Evolutionary conservation across 768 basidiomycete genomes (phyloP).

Genomic region (Trametes villosa): DNA sequence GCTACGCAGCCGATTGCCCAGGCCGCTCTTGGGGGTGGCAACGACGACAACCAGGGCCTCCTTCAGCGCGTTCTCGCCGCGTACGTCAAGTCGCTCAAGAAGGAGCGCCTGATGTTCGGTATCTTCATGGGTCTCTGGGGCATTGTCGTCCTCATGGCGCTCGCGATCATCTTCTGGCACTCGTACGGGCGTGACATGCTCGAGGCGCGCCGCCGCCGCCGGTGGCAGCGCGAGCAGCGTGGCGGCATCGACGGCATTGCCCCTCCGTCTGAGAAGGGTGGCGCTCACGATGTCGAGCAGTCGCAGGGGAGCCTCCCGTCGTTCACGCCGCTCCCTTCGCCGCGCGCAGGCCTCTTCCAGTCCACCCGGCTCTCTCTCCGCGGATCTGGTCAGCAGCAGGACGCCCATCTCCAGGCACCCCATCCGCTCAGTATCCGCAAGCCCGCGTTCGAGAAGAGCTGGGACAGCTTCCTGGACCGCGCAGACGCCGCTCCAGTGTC

Average conservation of each 20-base stretch:
- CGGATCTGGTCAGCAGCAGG: background rate
- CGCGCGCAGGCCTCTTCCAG: slow-evolving; percentile 32
- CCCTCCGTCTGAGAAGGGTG: slow-evolving; percentile 21
- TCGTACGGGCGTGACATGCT: slow-evolving; percentile 56
- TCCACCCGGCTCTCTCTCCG: slow-evolving; percentile 41
- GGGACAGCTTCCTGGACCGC: slow-evolving; percentile 49
- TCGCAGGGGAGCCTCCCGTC: slow-evolving; percentile 32
- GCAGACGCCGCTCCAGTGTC: slow-evolving; percentile 26
- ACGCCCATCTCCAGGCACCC: background rate
- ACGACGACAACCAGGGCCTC: slow-evolving; percentile 58
- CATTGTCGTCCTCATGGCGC: slow-evolving; percentile 80
- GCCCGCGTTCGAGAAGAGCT: slow-evolving; percentile 45
- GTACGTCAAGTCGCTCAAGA: slow-evolving; percentile 73
- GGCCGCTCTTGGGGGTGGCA: slow-evolving; percentile 73
- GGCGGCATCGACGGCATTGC: slow-evolving; percentile 49
- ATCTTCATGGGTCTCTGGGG: slow-evolving; percentile 87
- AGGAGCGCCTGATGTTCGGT: slow-evolving; percentile 82
- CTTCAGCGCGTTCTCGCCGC: slow-evolving; percentile 72
- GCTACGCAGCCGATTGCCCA: slow-evolving; percentile 78
- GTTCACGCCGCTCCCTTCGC: slow-evolving; percentile 53
- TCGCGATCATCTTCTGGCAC: slow-evolving; percentile 73
- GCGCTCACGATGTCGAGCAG: slow-evolving; percentile 24
- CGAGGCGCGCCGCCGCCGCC: slow-evolving; percentile 51
- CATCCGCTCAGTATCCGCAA: slow-evolving; percentile 29
- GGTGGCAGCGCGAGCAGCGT: slow-evolving; percentile 57